Base-by-base conservation (phyloP, 2,329 filamentous ascomycete genomes). In the Leptodontidium sp. region DNA sequence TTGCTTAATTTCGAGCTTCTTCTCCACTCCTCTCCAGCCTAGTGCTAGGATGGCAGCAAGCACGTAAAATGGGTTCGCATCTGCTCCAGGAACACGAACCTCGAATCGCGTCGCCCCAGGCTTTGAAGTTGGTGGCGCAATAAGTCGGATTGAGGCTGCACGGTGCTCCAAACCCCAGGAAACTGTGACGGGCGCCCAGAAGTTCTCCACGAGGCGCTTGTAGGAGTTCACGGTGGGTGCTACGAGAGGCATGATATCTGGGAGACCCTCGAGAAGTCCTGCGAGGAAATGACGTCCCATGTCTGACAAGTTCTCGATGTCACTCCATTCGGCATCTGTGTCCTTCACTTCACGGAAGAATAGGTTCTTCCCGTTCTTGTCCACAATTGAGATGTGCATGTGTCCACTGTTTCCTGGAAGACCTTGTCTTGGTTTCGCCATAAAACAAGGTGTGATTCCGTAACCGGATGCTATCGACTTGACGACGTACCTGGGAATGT, bases 201-300 rank as follows among this genome's bases (percentile, higher is more conserved):
- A 98, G 82, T 98, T 98, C 84, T 99, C 96, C 2, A 99, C 96
- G 0, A 99, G 87, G 3, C 96, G 91, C 83, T 99, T 99, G 85
- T 99, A 99, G 70, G 93, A 97, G 85, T 99, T 99, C 77, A 99
- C 88, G 0, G 93, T 99, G 0, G 96, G 96, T 0, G 95, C 96
- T 14, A 99, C 85, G 68, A 98, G 85, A 0, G 96, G 96, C 96
- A 99, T 99, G 74, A 98, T 89, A 77, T 98, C 93, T 1, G 96
- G 93, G 4, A 99, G 86, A 15, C 95, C 96, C 29, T 93, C 91
- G 0, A 99, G 86, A 1, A 99, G 81, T 8, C 96, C 96, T 0
- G 96, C 96, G 0, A 99, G 88, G 82, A 99, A 99, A 74, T 98
- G 91, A 12, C 95, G 89, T 1, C 96, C 96, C 17, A 97, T 81